phyloP scores from a whole-genome alignment of 78 protist species.

The Chrysochromulina parva region DNA sequence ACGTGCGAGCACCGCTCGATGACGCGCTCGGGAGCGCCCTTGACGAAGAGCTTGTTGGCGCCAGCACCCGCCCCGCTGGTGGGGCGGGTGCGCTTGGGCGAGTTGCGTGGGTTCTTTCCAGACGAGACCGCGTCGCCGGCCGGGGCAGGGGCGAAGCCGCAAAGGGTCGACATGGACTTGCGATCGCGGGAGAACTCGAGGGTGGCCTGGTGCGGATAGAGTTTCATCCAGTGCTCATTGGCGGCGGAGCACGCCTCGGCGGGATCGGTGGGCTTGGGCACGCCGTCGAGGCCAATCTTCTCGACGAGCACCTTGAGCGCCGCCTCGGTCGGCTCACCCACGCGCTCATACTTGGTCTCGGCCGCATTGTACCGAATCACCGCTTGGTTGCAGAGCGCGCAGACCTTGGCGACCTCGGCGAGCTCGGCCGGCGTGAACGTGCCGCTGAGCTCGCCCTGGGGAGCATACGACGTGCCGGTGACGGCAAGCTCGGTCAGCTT shows the following conservation, averaged over 20 bases:
- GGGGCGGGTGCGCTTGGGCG: no score
- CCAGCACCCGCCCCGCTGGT: not conserved
- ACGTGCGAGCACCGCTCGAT: slow-evolving; percentile 58
- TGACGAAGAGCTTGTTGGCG: slow-evolving; percentile 31
- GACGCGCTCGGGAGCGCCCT: slow-evolving; percentile 76
- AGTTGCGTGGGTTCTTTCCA: no score
- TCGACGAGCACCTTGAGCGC: slow-evolving; percentile 65
- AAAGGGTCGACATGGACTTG: slow-evolving; percentile 66
- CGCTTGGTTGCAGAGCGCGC: slow-evolving; percentile 63
- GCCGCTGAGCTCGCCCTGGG: slow-evolving; percentile 1
- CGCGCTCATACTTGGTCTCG: slow-evolving; percentile 16
- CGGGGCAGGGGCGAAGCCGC: not conserved
- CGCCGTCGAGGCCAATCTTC: slow-evolving; percentile 52
- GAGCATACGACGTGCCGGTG: slow-evolving; percentile 37
- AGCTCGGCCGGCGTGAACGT: not conserved
- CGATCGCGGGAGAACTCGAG: slow-evolving; percentile 76
- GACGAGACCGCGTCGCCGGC: no score
- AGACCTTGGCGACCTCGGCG: slow-evolving; percentile 25
- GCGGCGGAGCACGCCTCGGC: not conserved
- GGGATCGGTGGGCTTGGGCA: not conserved
- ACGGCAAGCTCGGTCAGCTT: slow-evolving; percentile 1
- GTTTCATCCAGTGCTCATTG: not conserved
- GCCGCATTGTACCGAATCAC: not conserved
- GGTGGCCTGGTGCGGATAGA: not conserved
- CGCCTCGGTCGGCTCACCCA: slow-evolving; percentile 69